Percentiles rank a stretch among this genome's conserved stretches.
phyloP scores from a whole-genome alignment of 345 rosid genomes.

The Populus davidiana region DNA sequence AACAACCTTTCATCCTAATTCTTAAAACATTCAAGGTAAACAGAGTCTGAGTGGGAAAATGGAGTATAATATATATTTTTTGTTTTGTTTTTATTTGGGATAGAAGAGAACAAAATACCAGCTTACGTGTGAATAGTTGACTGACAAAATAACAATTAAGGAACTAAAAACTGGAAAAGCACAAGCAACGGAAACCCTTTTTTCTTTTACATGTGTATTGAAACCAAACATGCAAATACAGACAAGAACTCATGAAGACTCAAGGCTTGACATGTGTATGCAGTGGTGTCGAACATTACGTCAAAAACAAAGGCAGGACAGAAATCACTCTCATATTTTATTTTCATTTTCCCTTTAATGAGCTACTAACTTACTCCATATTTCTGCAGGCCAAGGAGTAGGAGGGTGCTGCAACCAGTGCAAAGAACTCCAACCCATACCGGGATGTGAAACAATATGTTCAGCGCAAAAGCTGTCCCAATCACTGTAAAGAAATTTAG shows the following conservation, averaged over 20 bases:
- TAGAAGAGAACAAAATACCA: background rate
- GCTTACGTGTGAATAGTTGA: background rate
- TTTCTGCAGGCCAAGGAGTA: conserved; percentile 60
- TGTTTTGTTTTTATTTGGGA: background rate
- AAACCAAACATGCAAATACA: background rate
- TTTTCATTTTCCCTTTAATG: background rate
- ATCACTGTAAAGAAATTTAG: conserved; percentile 34
- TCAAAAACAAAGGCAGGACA: background rate
- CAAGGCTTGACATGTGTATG: background rate
- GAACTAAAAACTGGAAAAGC: background rate
- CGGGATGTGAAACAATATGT: conserved; percentile 49
- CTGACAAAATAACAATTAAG: background rate
- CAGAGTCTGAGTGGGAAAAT: background rate
- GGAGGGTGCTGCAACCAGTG: conserved; percentile 58
- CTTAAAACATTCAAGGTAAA: too few species aligned
- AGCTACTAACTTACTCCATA: conserved; percentile 42
- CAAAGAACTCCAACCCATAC: conserved; percentile 55
- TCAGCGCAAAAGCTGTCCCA: conserved; percentile 63
- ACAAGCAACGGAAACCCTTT: background rate
- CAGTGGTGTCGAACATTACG: too few species aligned
- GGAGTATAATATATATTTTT: too few species aligned
- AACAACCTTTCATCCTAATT: too few species aligned
- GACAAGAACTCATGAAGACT: background rate
- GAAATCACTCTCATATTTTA: background rate
- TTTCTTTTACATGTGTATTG: background rate